Evolutionary conservation across 192 early-diverging fungal genomes (phyloP), one percentile per base, ranked within the genome.

Genomic region (Coemansia sp.): DNA sequence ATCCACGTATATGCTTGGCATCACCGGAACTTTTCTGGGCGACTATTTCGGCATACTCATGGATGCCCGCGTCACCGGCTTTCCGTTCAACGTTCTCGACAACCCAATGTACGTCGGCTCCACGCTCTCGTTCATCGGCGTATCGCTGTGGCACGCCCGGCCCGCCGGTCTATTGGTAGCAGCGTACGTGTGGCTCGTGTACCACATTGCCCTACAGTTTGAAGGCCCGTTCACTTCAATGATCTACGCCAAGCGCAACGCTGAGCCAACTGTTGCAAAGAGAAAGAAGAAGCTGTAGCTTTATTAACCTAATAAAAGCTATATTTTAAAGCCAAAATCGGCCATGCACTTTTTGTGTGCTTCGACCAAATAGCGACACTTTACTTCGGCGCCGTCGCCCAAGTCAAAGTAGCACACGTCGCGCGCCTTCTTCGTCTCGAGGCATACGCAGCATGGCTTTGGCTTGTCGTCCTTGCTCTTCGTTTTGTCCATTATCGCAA

Each of bases 21-120:
- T 96, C 55, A 93, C 90, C 14, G 94, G 94, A 58, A 96, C 94
- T 24, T 96, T 93, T 67, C 73, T 96, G 87, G 92, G 93, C 62
- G 92, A 94, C 69, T 96, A 96, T 71, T 96, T 94, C 85, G 94
- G 94, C 49, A 95, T 96, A 53, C 73, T 94, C 57, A 93, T 93
- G 92, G 83, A 88, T 14, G 82, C 85, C 62, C 85, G 89, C 20
- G 89, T 96, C 38, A 93, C 89, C 0, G 88, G 87, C 11, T 95
- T 96, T 70, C 94, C 94, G 5, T 96, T 96, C 84, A 96, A 90
- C 68, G 87, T 93, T 18, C 81, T 89, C 25, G 90, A 92, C 8
- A 92, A 96, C 79, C 94, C 94, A n/a, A 96, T 96, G 94, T 96
- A 96, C 68, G 85, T 85, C 54, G 94, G 94, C 26, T 93, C 93